Base-by-base conservation (phyloP, 83 land plant species). In the Diphasiastrum complanatum region DNA sequence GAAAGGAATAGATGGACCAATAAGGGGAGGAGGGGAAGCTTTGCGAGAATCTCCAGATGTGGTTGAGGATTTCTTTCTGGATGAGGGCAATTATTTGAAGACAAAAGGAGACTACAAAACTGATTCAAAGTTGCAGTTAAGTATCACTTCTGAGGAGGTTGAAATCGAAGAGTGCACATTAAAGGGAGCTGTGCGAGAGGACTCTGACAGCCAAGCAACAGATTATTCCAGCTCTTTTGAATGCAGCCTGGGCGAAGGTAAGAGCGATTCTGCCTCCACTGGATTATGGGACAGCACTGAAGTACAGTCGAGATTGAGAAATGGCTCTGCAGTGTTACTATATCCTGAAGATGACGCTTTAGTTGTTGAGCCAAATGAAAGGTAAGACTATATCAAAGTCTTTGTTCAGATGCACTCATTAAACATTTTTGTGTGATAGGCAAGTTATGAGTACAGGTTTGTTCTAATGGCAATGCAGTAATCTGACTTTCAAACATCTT, bases 271-370 rank as follows among this genome's bases (percentile, higher is more conserved):
- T 36, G 68, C 19, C 25, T 25, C 28, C 1, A 59, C 51, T 8
- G 48, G 59, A 33, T 4, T 65, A 24, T 23, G 0, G 59, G 20
- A n/a, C 10, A 35, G 34, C 19, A 55, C 38, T 43, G 81, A 78
- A 77, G 79, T 64, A 16, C 67, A 74, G 64, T 78, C 81, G 12
- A 55, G 56, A 22, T 48, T 68, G 38, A 73, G 81, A n/a, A 61
- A 69, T 60, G 81, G 81, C 27, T 74, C 69, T 65, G 81, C 74
- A 27, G 81, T 79, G 5, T 24, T 60, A 31, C 53, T 16, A 12
- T 37, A 59, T 41, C 29, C 41, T 28, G 74, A 73, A 37, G 73
- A 68, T 18, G 61, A 72, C 54, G 64, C 29, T 16, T n/a, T n/a
- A n/a, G 57, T 50, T 45, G 46, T 30, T 20, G 38, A 30, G 6